A percentile compares a stretch with the other conserved stretches of the same genome.
Evolutionary conservation across 345 rosid species (phyloP).

Genomic region (Eucalyptus albens): DNA sequence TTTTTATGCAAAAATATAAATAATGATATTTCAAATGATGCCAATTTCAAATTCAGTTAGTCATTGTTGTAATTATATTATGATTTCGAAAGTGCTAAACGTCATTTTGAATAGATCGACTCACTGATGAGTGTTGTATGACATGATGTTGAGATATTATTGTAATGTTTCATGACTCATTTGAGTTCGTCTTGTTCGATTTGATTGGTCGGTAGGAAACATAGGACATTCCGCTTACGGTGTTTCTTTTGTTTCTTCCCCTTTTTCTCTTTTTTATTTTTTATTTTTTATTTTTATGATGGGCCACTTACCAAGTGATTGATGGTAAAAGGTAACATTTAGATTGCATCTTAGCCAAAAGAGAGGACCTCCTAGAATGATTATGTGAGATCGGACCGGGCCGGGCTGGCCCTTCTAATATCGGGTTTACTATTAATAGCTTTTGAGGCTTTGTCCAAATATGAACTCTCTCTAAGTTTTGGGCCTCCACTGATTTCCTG

Average conservation of each 20-base stretch:
- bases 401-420: rapidly evolving
- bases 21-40: rapidly evolving
- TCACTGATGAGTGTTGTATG: rapidly evolving
- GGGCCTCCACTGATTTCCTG: background rate
- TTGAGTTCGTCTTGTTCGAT: background rate
- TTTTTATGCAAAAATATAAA: background rate
- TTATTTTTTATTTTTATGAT: rapidly evolving
- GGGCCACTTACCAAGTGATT: rapidly evolving
- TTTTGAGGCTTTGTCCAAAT: background rate
- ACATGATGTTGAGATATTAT: background rate
- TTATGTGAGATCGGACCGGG: background rate
- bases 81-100: rapidly evolving
- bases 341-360: background rate
- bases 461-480: background rate
- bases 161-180: rapidly evolving
- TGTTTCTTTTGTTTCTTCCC: background rate
- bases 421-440: background rate
- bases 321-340: background rate
- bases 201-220: background rate
- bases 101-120: rapidly evolving
- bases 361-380: background rate
- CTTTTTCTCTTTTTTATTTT: background rate
- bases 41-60: background rate
- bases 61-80: rapidly evolving
- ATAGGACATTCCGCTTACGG: rapidly evolving